Evolutionary conservation across 305 asterid species (phyloP).

Genomic region (Fraxinus ornus): DNA sequence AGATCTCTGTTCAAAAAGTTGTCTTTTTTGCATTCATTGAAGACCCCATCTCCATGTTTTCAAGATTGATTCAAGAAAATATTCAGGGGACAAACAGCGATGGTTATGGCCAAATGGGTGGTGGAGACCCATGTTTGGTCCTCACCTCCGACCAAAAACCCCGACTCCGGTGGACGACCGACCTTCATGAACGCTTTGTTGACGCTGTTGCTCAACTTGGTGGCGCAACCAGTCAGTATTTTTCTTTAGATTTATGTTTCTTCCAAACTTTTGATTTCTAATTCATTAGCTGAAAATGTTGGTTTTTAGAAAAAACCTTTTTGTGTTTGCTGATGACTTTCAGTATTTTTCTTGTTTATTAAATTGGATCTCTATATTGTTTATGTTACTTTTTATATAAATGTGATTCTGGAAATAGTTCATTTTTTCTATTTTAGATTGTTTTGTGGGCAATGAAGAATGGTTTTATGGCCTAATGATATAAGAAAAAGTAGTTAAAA

Average conservation of each 20-base stretch:
- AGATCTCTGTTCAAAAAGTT: not conserved
- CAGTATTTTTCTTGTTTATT: not conserved
- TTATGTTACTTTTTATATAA: not conserved
- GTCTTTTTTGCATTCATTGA: not conserved
- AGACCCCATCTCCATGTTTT: constrained; percentile 36
- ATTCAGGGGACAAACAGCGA: constrained; percentile 22
- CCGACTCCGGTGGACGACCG: constrained; percentile 88
- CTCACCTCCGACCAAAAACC: constrained; percentile 83
- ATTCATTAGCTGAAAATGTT: not conserved
- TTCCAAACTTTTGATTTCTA: not conserved
- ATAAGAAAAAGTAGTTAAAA: not conserved
- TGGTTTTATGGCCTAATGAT: not conserved
- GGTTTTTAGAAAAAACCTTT: not conserved
- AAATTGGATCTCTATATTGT: not conserved
- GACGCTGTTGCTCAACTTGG: constrained; percentile 95
- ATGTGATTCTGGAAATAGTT: not conserved
- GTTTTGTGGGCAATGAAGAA: not conserved
- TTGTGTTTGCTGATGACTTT: not conserved
- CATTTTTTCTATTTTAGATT: not conserved
- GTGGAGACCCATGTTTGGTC: constrained; percentile 66
- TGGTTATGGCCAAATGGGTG: constrained; percentile 48
- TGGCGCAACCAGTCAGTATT: constrained; percentile 32
- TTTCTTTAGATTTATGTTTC: not conserved
- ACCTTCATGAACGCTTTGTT: constrained; percentile 82
- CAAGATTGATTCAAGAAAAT: constrained; percentile 50